phyloP scores from a whole-genome alignment of 345 rosid species.

The Acer saccharum region DNA sequence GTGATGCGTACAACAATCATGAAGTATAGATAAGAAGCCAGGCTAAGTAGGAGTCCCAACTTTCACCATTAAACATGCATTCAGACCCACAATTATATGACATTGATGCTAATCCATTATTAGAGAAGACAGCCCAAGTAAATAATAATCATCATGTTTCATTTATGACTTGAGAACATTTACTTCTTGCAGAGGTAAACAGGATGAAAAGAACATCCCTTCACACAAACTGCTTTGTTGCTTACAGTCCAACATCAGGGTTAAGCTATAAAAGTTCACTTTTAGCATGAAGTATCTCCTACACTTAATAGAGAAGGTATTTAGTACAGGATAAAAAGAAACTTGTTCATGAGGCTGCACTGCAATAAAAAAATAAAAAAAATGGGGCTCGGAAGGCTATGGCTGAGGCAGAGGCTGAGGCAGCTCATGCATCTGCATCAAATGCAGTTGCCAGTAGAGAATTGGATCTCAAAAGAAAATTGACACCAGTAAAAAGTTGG shows the following conservation, averaged over 20 bases:
- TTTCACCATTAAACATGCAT: not conserved
- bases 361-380: slow-evolving; percentile 14
- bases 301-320: not conserved
- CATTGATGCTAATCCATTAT: not conserved
- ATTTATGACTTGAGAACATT: not conserved
- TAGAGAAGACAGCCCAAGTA: not conserved
- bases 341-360: slow-evolving; percentile 69
- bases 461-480: not conserved
- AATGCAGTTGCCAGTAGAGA: slow-evolving; percentile 65
- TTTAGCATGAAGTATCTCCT: not conserved
- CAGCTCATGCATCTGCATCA: slow-evolving; percentile 74
- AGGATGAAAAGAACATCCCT: not conserved
- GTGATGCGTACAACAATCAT: not conserved
- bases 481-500: not conserved
- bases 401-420: slow-evolving; percentile 52
- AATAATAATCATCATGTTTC: not conserved
- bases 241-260: not conserved
- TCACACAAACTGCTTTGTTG: not conserved
- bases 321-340: slow-evolving; percentile 28
- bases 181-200: not conserved
- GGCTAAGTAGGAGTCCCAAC: not conserved
- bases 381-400: slow-evolving; percentile 64
- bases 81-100: not conserved
- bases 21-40: not conserved
- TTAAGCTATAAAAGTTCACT: not conserved